phyloP scores from a whole-genome alignment of 768 basidiomycete genomes.

The Tricholoma furcatifolium region DNA sequence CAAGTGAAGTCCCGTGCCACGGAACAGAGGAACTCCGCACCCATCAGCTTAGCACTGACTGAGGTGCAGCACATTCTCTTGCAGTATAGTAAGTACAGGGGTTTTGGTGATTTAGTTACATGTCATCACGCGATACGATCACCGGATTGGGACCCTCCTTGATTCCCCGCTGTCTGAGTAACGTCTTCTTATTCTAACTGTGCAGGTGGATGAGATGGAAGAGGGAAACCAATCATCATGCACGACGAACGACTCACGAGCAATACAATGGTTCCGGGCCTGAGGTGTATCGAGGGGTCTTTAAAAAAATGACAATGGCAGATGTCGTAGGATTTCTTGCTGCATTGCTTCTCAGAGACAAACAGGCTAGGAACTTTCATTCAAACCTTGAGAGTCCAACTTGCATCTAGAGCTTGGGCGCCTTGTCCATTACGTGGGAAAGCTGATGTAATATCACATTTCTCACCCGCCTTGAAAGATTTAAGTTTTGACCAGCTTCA shows the following conservation, averaged over 20 bases:
- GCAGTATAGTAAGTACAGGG: too few relatives aligned
- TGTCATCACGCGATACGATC: constrained; percentile 54
- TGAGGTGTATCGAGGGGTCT: constrained; percentile 44
- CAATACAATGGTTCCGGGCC: constrained; percentile 42
- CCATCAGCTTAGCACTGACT: too few relatives aligned
- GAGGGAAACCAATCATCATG: constrained; percentile 30
- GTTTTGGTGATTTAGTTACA: too few relatives aligned
- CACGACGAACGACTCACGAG: constrained; percentile 37
- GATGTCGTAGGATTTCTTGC: too few relatives aligned
- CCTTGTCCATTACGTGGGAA: background rate
- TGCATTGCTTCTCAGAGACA: too few relatives aligned
- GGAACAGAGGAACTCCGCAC: too few relatives aligned
- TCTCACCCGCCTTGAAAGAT: too few relatives aligned
- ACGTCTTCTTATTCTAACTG: constrained; percentile 44
- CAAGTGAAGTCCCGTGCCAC: too few relatives aligned
- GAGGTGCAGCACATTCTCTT: too few relatives aligned
- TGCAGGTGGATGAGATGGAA: constrained; percentile 38
- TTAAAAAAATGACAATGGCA: too few relatives aligned
- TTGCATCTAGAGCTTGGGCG: background rate
- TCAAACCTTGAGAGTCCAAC: too few relatives aligned
- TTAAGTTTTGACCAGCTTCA: constrained; percentile 3
- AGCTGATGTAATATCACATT: constrained; percentile 8
- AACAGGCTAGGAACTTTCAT: too few relatives aligned
- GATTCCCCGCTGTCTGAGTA: constrained; percentile 25
- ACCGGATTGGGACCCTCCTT: constrained; percentile 35